Evolutionary conservation across 371 early-diverging fungal genomes (phyloP).

Genomic region (Haplosporangium sp.): DNA sequence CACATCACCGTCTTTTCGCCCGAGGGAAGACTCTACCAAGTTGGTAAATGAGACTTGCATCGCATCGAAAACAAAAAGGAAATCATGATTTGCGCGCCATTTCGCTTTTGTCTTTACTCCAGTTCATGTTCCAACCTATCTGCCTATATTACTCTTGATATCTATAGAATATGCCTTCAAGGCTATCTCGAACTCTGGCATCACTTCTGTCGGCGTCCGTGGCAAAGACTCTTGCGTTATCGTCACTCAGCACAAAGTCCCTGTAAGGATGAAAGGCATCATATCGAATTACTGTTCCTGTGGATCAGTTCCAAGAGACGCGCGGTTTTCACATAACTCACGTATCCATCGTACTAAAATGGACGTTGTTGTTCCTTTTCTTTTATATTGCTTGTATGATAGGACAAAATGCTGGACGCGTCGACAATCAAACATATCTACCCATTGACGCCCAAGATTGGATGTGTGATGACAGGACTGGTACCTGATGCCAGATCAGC

Average conservation of each 20-base stretch:
- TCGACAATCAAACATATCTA: constrained; percentile 93
- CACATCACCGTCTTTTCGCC: constrained; percentile 99
- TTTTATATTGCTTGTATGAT: background rate
- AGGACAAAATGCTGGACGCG: constrained; percentile 98
- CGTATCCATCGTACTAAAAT: no score
- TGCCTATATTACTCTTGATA: no score
- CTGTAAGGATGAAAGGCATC: constrained; percentile 71
- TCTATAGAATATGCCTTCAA: constrained; percentile 97
- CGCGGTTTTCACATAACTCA: no score
- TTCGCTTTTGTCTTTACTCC: background rate
- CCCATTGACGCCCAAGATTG: constrained; percentile 92
- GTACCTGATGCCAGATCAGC: constrained; percentile 96
- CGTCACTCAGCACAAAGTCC: constrained; percentile 97
- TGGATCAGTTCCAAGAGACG: no score
- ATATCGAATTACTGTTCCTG: no score
- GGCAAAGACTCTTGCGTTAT: constrained; percentile 95
- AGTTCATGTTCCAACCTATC: constrained; percentile 3
- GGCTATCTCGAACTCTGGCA: constrained; percentile 95
- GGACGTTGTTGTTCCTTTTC: background rate
- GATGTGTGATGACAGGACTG: constrained; percentile 98
- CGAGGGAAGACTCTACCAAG: constrained; percentile 99
- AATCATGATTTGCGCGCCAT: background rate
- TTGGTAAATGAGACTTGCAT: constrained; percentile 71
- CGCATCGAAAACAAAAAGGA: background rate
- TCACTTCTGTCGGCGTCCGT: constrained; percentile 95